Percentiles rank a stretch among this genome's conserved stretches.
Conservation (phyloP, 805 yeast genomes). For the Starmerella stigmatis region DNA sequence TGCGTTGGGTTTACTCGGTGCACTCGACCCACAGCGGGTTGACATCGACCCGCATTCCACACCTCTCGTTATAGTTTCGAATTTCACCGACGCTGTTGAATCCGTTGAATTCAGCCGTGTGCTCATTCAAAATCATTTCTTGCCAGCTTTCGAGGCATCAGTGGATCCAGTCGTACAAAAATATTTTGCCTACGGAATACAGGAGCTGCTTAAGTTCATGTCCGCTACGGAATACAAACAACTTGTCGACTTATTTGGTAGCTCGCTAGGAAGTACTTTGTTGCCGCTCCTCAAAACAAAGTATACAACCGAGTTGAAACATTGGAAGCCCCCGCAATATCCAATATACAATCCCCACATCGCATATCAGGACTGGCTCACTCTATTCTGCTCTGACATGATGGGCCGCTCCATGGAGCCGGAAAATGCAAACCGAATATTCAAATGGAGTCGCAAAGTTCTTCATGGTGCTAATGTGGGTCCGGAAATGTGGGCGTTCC, state of each 20-base stretch:
- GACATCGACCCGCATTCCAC: slow-evolving; percentile 36
- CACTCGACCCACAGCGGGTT: slow-evolving; percentile 54
- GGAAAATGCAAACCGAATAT: slow-evolving; percentile 16
- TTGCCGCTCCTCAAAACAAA: slow-evolving; percentile 40
- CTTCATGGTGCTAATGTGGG: slow-evolving; percentile 19
- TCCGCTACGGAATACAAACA: slow-evolving; percentile 8
- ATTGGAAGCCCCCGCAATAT: slow-evolving; percentile 39
- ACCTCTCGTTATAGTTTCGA: slow-evolving; percentile 44
- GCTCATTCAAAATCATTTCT: slow-evolving; percentile 58
- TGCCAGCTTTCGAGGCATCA: slow-evolving; percentile 81
- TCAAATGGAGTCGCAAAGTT: slow-evolving; percentile 20
- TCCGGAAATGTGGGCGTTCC: slow-evolving; percentile 51
- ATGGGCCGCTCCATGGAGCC: slow-evolving; percentile 48
- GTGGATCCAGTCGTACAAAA: slow-evolving; percentile 77
- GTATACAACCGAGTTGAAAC: slow-evolving; percentile 46
- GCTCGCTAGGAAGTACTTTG: slow-evolving; percentile 12
- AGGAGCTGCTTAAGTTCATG: slow-evolving; percentile 59
- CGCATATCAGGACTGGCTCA: slow-evolving; percentile 56
- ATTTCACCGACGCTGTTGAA: slow-evolving; percentile 54
- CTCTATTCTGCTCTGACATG: slow-evolving; percentile 55
- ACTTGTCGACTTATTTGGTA: slow-evolving; percentile 10
- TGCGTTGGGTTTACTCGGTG: slow-evolving; percentile 68
- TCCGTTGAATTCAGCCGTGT: slow-evolving; percentile 51
- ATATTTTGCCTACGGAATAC: slow-evolving; percentile 79
- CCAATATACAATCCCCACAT: slow-evolving; percentile 48